Conservation (phyloP, 306 rosid species). For the Coriaria nepalensis region DNA sequence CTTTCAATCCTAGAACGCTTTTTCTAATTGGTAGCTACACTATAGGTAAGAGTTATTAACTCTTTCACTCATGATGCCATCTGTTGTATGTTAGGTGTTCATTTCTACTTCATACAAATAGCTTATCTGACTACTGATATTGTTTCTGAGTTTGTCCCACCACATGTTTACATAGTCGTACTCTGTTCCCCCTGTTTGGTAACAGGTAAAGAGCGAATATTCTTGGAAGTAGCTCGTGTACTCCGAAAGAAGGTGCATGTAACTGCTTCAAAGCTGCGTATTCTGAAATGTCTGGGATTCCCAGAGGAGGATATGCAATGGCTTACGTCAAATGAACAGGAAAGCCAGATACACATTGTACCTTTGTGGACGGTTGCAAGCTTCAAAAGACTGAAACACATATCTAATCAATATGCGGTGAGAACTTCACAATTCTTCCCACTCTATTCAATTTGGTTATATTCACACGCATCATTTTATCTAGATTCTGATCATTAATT, state of each 20-base stretch:
- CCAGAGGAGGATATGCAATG: conserved; percentile 75
- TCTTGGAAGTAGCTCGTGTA: conserved; percentile 88
- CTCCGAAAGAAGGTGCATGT: conserved; percentile 67
- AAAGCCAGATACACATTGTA: conserved; percentile 85
- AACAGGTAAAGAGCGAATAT: conserved; percentile 84
- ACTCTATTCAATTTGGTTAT: neutral
- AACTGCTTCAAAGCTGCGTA: conserved; percentile 60
- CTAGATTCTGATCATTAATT: neutral
- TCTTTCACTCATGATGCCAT: neutral
- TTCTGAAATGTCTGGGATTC: conserved; percentile 65
- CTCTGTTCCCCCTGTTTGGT: neutral
- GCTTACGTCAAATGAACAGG: conserved; percentile 73
- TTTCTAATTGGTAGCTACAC: conserved; percentile 93
- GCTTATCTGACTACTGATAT: no score
- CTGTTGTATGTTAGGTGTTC: neutral
- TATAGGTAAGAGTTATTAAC: conserved; percentile 49
- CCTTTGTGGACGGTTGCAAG: conserved; percentile 96
- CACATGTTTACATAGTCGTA: no score
- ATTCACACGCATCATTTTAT: neutral
- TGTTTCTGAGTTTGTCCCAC: no score
- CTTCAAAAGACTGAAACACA: conserved; percentile 77
- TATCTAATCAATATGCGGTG: conserved; percentile 69
- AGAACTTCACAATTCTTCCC: conserved; percentile 9
- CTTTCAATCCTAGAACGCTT: conserved; percentile 81
- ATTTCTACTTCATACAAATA: no score